Conservation (phyloP, 2,329 filamentous ascomycete species). For the Atkinsonella texensis region DNA sequence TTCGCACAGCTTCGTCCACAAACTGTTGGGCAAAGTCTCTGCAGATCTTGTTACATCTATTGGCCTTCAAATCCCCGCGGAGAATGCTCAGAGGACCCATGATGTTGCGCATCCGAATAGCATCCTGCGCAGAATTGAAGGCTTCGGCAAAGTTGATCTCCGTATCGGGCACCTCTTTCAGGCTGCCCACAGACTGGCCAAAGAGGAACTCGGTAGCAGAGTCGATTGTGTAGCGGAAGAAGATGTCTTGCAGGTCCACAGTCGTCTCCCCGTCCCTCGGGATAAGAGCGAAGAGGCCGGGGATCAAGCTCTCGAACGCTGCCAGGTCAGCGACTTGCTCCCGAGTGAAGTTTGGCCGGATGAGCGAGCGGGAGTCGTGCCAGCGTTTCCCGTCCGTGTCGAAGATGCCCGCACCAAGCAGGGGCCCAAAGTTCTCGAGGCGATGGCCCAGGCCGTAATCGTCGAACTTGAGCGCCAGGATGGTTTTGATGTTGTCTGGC, state of each 20-base stretch:
- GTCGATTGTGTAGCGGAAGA: slow-evolving; percentile 38
- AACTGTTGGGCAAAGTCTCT: slow-evolving; percentile 29
- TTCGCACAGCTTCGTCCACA: slow-evolving; percentile 50
- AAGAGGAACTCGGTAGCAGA: slow-evolving; percentile 46
- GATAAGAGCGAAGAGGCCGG: slow-evolving; percentile 18
- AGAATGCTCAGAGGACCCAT: slow-evolving; percentile 36
- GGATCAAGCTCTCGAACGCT: slow-evolving; percentile 21
- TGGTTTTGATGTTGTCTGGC: slow-evolving; percentile 17
- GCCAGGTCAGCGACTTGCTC: slow-evolving; percentile 31
- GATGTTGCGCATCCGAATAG: slow-evolving; percentile 21
- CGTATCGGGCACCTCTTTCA: slow-evolving; percentile 14
- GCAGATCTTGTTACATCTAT: slow-evolving; percentile 40
- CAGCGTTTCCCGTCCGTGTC: slow-evolving; percentile 11
- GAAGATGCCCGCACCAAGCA: slow-evolving; percentile 31
- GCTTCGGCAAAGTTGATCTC: slow-evolving; percentile 16
- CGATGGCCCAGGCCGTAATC: slow-evolving; percentile 13
- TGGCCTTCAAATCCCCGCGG: slow-evolving; percentile 51
- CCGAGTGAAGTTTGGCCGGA: slow-evolving; percentile 28
- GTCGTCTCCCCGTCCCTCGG: slow-evolving; percentile 17
- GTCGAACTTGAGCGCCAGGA: slow-evolving; percentile 16
- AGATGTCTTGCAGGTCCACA: slow-evolving; percentile 33
- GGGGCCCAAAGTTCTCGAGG: slow-evolving; percentile 18
- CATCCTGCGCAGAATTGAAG: slow-evolving; percentile 4
- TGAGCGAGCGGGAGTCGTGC: slow-evolving; percentile 25
- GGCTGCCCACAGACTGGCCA: slow-evolving; percentile 38